These are phyloP conservation scores for Rhizopogon rudus DNA, from an alignment of 768 basidiomycete species.

Conservation along the genomic window DNA sequence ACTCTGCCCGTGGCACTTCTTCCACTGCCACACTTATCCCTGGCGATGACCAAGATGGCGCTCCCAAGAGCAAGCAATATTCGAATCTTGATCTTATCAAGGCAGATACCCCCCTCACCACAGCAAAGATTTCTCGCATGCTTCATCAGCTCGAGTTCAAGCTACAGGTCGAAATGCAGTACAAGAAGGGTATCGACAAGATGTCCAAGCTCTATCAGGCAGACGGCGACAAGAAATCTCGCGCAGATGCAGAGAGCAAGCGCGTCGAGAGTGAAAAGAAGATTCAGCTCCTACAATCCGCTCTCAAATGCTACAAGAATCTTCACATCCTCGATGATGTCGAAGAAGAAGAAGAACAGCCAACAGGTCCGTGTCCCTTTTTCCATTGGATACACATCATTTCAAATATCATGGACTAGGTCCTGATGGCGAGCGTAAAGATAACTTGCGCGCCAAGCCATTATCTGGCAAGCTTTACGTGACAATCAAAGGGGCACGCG, in stretches of 20 bases:
- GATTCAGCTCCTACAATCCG: constrained; percentile 86
- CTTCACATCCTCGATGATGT: constrained; percentile 89
- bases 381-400: background rate
- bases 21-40: constrained; percentile 35
- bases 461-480: constrained; percentile 90
- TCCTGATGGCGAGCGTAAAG: constrained; percentile 82
- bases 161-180: constrained; percentile 95
- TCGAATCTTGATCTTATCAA: constrained; percentile 92
- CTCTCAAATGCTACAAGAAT: constrained; percentile 95
- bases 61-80: constrained; percentile 59
- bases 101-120: constrained; percentile 94
- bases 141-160: constrained; percentile 99
- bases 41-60: constrained; percentile 32
- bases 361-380: constrained; percentile 35
- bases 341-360: constrained; percentile 76
- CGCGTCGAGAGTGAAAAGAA: constrained; percentile 94
- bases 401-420: constrained; percentile 32
- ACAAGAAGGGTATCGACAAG: constrained; percentile 97
- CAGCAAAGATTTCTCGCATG: constrained; percentile 96
- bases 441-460: constrained; percentile 89
- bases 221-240: constrained; percentile 95
- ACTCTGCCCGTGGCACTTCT: constrained; percentile 28
- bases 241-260: constrained; percentile 91
- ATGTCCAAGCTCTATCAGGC: constrained; percentile 96
- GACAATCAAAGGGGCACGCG: constrained; percentile 84